Evolutionary conservation across 768 basidiomycete genomes (phyloP), one percentile per base, ranked within the genome.

Genomic region (Serendipita vermifera): DNA sequence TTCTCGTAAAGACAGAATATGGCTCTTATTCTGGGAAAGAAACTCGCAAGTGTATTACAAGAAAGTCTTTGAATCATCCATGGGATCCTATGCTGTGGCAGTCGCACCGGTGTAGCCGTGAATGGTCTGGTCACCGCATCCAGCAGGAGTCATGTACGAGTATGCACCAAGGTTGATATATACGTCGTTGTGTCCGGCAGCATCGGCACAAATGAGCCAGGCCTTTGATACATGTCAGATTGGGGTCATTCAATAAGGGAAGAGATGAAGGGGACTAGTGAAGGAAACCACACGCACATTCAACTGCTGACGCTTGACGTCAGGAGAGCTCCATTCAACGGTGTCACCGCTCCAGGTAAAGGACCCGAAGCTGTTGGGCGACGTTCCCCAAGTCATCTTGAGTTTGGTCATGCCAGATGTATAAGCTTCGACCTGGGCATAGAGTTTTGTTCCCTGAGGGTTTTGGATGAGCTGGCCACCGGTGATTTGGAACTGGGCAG

Each of bases 51-150:
- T n/a, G n/a, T n/a, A n/a, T n/a, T n/a, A n/a, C n/a, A n/a, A n/a
- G n/a, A n/a, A n/a, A n/a, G n/a, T n/a, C n/a, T n/a, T n/a, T n/a
- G n/a, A n/a, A n/a, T n/a, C n/a, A n/a, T n/a, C n/a, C n/a, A n/a
- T n/a, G n/a, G n/a, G 7, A 22, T 9, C n/a, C 22, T 51, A 51
- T 51, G 46, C 20, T 15, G 29, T 29, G 4, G 46, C 46, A 29
- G 20, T 51, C 27, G 46, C 15, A 51, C 46, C 46, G n/a, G 46
- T 51, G 22, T 51, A 51, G 9, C 22, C 46, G 22, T 51, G 46
- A 26, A 51, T 51, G n/a, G 46, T 51, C 22, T 51, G 46, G 46
- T 51, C 46, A n/a, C 22, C 29, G 46, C 46, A 51, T 51, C 46
- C 46, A 22, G 46, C 11, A 20, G 46, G 46, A 22, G 46, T 51